Evolutionary conservation across 1,139 yeast genomes (phyloP), one percentile per base, ranked within the genome.

Genomic region (Sugiyamaella xylanicola): DNA sequence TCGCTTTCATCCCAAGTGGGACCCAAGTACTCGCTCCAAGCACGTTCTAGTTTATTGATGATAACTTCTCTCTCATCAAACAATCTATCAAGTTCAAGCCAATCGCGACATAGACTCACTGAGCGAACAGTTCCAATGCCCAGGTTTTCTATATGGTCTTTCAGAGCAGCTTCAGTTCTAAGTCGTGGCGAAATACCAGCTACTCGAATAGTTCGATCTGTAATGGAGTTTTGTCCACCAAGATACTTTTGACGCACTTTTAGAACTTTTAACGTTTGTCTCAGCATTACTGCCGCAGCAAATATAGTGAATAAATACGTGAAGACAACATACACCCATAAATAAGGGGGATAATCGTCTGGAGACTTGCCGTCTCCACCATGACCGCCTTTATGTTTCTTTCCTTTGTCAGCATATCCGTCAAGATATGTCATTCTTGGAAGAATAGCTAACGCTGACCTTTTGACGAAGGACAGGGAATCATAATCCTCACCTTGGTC

Each of bases 131-230:
- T 84, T 1, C 97, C 97, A 46, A 92, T 86, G 22, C 87, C 86
- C 46, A 92, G 74, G 16, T 80, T 78, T 62, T 89, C 95, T 36
- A 93, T 85, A 66, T 89, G 93, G 45, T 83, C 79, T 57, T 81
- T 84, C 62, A 93, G 74, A 13, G 81, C 83, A 21, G 79, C 78
- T 61, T 85, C 93, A 53, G 84, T 84, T 56, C 97, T 75, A 40
- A 91, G 73, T 51, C 85, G 84, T 0, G 88, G 86, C 0, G 98
- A 97, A n/a, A 93, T 89, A 0, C 98, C 98, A 45, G 95, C 87
- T 22, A 93, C 72, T 57, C 95, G 76, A 54, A 93, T 87, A 0
- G 99, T 93, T 65, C 97, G 77, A 75, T 93, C 99, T 0, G 98
- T 91, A 54, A 93, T 82, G 4, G 97, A 86, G 68, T 88, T 87